These are phyloP conservation scores for Colletotrichum sp. DNA, from an alignment of 2,329 filamentous ascomycete genomes.

Conservation along the genomic window DNA sequence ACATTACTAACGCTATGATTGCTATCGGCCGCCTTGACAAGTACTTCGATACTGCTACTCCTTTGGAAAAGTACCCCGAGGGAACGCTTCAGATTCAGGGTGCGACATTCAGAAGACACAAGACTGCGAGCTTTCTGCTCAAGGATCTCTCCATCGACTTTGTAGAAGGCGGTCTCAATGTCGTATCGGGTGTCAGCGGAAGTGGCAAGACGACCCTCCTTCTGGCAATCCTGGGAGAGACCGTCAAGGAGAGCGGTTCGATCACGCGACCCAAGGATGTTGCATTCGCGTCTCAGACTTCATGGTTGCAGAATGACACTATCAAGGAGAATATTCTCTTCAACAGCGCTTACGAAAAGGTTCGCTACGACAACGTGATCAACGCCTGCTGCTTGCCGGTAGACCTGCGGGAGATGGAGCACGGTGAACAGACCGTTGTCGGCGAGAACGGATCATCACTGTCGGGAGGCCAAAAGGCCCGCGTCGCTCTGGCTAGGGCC, in stretches of 20 bases:
- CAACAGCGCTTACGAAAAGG: slow-evolving; percentile 53
- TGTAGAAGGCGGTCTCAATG: slow-evolving; percentile 58
- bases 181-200: slow-evolving; percentile 59
- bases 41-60: slow-evolving; percentile 57
- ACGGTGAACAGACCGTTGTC: slow-evolving; percentile 56
- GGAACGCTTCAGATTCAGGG: slow-evolving; percentile 52
- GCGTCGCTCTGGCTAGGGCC: slow-evolving; percentile 61
- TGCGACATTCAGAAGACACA: slow-evolving; percentile 55
- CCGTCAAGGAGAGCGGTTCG: slow-evolving; percentile 51
- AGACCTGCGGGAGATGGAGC: slow-evolving; percentile 56
- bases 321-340: slow-evolving; percentile 62
- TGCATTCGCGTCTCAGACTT: slow-evolving; percentile 61
- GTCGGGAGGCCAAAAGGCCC: slow-evolving; percentile 62
- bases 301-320: slow-evolving; percentile 64
- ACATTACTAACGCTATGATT: slow-evolving; percentile 46
- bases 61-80: slow-evolving; percentile 50
- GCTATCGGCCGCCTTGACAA: slow-evolving; percentile 58
- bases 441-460: slow-evolving; percentile 61
- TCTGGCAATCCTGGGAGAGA: slow-evolving; percentile 59
- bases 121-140: slow-evolving; percentile 54
- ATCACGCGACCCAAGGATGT: slow-evolving; percentile 57
- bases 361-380: slow-evolving; percentile 60
- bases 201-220: slow-evolving; percentile 63
- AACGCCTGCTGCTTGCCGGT: slow-evolving; percentile 58
- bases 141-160: slow-evolving; percentile 56